Percentiles rank a stretch among this genome's conserved stretches.
phyloP scores from a whole-genome alignment of 176 grass and related monocot genomes.

The Oryza brachyantha region DNA sequence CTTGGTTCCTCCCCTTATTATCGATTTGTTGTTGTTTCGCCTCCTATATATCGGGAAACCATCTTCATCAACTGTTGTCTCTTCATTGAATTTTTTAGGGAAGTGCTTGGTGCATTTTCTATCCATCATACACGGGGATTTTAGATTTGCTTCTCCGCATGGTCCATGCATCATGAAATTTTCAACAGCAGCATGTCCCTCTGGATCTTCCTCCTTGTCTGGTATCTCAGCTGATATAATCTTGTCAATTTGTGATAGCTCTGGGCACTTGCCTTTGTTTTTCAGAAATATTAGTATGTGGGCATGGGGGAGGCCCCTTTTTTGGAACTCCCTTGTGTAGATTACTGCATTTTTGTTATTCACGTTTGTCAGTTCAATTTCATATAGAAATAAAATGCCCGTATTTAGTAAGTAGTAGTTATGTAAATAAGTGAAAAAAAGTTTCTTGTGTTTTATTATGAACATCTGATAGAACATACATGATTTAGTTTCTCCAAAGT shows the following conservation, averaged over 20 bases:
- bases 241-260: neutral
- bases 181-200: neutral
- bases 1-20: neutral
- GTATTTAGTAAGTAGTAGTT: too few species aligned
- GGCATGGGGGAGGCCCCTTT: neutral
- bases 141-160: neutral
- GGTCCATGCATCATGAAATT: constrained; percentile 19
- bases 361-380: too few species aligned
- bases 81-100: neutral
- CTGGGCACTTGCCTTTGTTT: neutral
- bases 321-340: neutral
- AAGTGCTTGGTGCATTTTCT: neutral
- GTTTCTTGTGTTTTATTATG: too few species aligned
- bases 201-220: neutral
- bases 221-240: neutral
- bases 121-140: constrained; percentile 7
- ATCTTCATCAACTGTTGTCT: neutral
- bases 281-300: neutral
- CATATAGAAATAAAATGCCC: too few species aligned
- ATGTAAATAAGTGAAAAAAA: too few species aligned
- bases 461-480: too few species aligned
- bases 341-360: neutral
- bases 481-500: neutral
- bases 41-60: neutral
- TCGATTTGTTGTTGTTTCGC: neutral